These are phyloP conservation scores for Cladosporium sp. DNA, from an alignment of 2,329 filamentous ascomycete genomes.

Conservation along the genomic window DNA sequence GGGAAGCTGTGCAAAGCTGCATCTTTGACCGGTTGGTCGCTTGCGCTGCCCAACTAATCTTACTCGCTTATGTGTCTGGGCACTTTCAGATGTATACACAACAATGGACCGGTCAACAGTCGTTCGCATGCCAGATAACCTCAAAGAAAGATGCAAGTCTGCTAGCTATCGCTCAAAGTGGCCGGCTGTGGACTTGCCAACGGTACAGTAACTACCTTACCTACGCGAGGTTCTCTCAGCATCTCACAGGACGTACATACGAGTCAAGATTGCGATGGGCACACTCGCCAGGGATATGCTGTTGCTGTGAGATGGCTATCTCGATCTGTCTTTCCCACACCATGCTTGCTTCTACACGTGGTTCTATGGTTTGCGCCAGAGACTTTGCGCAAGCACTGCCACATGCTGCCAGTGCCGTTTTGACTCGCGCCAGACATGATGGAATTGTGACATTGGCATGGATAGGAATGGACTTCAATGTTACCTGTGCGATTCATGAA, in stretches of 20 bases:
- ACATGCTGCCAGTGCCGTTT: neutral
- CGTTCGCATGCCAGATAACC: neutral
- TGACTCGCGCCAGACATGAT: neutral
- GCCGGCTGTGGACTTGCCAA: neutral
- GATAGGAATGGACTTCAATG: neutral
- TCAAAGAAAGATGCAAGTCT: neutral
- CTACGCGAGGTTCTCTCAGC: too few relatives aligned
- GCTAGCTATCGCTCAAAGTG: neutral
- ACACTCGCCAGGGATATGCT: neutral
- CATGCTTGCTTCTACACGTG: neutral
- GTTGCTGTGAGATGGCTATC: neutral
- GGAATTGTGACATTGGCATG: neutral
- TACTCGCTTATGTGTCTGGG: neutral
- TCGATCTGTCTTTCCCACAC: neutral
- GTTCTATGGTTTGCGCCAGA: neutral
- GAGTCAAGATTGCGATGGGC: neutral
- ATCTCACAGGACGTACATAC: neutral
- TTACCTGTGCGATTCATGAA: neutral
- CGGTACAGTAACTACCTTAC: too few relatives aligned
- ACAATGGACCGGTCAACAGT: neutral
- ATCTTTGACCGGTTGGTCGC: neutral
- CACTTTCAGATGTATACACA: neutral
- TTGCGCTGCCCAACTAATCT: neutral
- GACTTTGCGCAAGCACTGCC: neutral
- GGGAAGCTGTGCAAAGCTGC: neutral